Conservation (phyloP, 805 yeast genomes). For the Phaffomyces thermotolerans region DNA sequence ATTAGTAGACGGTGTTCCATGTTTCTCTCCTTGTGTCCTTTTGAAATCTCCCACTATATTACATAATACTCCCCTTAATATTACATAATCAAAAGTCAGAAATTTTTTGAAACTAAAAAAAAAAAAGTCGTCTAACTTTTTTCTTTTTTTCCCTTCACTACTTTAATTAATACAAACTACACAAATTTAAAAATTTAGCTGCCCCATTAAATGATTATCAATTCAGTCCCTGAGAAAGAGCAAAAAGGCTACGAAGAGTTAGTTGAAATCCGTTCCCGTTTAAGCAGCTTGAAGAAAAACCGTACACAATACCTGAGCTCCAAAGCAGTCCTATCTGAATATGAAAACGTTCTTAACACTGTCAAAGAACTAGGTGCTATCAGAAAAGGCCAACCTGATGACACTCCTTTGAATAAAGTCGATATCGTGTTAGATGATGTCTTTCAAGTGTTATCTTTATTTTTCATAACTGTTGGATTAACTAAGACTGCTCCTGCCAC, state of each 20-base stretch:
- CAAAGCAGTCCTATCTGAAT: constrained; percentile 54
- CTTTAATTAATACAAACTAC: neutral
- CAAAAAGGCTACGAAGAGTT: constrained; percentile 33
- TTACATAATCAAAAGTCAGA: too few relatives aligned
- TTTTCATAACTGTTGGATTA: constrained; percentile 88
- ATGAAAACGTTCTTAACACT: constrained; percentile 47
- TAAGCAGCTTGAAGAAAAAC: constrained; percentile 51
- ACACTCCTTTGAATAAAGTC: constrained; percentile 35
- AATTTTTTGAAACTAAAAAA: too few relatives aligned
- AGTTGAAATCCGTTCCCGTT: constrained; percentile 33
- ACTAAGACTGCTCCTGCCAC: constrained; percentile 91
- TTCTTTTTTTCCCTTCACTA: too few relatives aligned
- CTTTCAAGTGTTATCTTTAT: constrained; percentile 78
- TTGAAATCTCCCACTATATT: too few relatives aligned
- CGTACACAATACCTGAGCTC: constrained; percentile 59
- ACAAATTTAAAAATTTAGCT: neutral
- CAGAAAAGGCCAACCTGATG: constrained; percentile 28
- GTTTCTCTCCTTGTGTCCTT: too few relatives aligned
- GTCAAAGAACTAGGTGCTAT: constrained; percentile 47
- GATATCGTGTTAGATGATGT: constrained; percentile 81
- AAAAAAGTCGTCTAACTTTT: too few relatives aligned
- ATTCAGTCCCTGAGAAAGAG: constrained; percentile 31
- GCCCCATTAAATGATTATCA: constrained; percentile 22
- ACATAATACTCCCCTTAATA: too few relatives aligned
- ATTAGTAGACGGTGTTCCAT: too few relatives aligned